These are phyloP conservation scores for Colletotrichum sp. DNA, from an alignment of 2,329 filamentous ascomycete species.

Conservation along the genomic window DNA sequence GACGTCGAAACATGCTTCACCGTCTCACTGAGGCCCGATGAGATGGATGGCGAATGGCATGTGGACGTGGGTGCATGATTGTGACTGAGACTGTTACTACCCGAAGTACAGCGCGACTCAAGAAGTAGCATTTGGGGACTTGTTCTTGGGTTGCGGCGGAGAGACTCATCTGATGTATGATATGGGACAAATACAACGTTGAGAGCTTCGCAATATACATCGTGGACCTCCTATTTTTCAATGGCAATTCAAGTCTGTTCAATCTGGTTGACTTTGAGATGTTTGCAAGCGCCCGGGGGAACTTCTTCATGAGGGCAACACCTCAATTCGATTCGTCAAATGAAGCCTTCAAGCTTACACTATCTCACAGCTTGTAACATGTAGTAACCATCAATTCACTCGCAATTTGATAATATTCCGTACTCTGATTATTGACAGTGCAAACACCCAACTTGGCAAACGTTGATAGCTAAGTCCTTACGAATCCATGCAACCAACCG, in stretches of 20 bases:
- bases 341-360: too few species aligned
- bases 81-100: background rate
- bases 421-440: background rate
- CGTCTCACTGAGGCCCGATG: background rate
- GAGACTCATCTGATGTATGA: background rate
- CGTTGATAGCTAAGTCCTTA: background rate
- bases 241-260: rapidly evolving
- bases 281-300: background rate
- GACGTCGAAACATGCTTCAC: background rate
- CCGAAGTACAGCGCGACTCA: background rate
- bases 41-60: background rate
- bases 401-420: too few species aligned
- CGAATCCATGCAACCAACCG: background rate
- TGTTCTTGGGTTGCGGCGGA: background rate
- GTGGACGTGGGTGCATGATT: too few species aligned
- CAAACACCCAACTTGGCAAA: background rate
- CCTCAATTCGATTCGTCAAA: too few species aligned
- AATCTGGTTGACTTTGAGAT: background rate
- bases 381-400: too few species aligned
- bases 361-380: too few species aligned
- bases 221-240: rapidly evolving
- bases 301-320: background rate
- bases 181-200: background rate
- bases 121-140: background rate
- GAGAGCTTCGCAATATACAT: background rate